These are phyloP conservation scores for Gossypium herbaceum DNA, from an alignment of 345 rosid genomes.

Conservation along the genomic window DNA sequence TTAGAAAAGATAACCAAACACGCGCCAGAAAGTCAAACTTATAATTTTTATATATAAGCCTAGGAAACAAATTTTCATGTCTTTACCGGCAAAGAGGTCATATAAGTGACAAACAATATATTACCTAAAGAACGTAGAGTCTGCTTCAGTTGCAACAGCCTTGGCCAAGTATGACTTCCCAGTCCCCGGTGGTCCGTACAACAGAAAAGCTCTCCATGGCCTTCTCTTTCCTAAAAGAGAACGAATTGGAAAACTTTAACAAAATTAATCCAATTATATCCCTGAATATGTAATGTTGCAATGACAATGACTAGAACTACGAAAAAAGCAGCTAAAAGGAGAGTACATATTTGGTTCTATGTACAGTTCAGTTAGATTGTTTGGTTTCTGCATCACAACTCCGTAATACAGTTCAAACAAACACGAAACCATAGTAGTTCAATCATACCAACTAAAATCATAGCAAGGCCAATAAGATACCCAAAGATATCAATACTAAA, in stretches of 20 bases:
- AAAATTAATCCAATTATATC: neutral
- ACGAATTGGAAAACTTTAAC: neutral
- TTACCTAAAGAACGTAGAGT: conserved; percentile 53
- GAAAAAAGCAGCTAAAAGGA: neutral
- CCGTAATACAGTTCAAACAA: neutral
- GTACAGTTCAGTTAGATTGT: no score
- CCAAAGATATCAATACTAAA: no score
- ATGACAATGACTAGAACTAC: neutral
- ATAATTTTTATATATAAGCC: neutral
- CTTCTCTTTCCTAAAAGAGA: conserved; percentile 56
- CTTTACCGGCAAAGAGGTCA: neutral
- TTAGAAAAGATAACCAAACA: neutral
- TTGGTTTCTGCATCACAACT: no score
- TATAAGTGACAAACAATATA: neutral
- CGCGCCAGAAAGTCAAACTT: neutral
- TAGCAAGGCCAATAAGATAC: no score
- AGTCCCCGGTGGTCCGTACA: conserved; percentile 73
- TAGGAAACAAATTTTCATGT: neutral
- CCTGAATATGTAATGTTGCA: neutral
- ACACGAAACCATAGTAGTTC: neutral
- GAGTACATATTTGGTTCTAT: neutral
- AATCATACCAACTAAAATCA: no score
- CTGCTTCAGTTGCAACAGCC: conserved; percentile 59
- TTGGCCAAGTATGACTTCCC: conserved; percentile 81
- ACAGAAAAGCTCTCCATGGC: conserved; percentile 40